A percentile compares a stretch with the other conserved stretches of the same genome.
These are phyloP conservation scores for Cyberlindnera japonica DNA, from an alignment of 805 yeast genomes.

Conservation along the genomic window DNA sequence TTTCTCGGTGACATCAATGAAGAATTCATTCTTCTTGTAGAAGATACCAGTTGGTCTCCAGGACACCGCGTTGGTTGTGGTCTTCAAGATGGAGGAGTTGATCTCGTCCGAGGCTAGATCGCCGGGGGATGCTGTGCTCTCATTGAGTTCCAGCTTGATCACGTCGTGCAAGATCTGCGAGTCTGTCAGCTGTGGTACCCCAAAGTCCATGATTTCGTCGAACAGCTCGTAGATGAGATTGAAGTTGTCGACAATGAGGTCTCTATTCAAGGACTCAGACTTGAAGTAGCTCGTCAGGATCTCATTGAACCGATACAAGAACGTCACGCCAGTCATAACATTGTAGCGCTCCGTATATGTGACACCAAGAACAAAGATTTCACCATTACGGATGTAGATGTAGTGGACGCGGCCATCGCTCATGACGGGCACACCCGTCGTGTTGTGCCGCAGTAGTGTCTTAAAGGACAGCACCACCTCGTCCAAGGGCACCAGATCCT, in stretches of 20 bases:
- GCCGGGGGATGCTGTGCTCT: slow-evolving; percentile 6
- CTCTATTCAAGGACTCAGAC: slow-evolving; percentile 42
- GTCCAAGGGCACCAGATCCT: slow-evolving; percentile 54
- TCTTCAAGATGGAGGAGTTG: slow-evolving; percentile 70
- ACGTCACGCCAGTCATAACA: slow-evolving; percentile 54
- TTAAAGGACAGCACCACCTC: slow-evolving; percentile 58
- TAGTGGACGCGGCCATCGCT: slow-evolving; percentile 47
- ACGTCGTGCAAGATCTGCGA: slow-evolving; percentile 74
- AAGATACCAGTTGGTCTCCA: slow-evolving; percentile 93
- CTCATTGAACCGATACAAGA: slow-evolving; percentile 45
- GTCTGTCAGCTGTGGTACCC: slow-evolving; percentile 82
- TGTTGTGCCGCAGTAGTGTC: slow-evolving; percentile 1
- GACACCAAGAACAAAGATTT: slow-evolving; percentile 31
- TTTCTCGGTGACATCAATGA: slow-evolving; percentile 77
- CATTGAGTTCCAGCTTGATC: slow-evolving; percentile 50
- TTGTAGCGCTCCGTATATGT: slow-evolving; percentile 36
- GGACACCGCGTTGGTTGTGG: slow-evolving; percentile 73
- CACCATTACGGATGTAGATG: slow-evolving; percentile 49
- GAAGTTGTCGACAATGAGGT: slow-evolving; percentile 65
- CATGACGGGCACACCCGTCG: slow-evolving; percentile 35
- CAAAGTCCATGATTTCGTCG: slow-evolving; percentile 88
- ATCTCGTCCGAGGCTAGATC: slow-evolving; percentile 28
- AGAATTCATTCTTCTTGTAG: slow-evolving; percentile 86
- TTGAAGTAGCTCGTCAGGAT: slow-evolving; percentile 45
- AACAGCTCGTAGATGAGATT: slow-evolving; percentile 74